Base-by-base conservation (phyloP, 495 filamentous ascomycete species). In the Hypoxylon perforatum region DNA sequence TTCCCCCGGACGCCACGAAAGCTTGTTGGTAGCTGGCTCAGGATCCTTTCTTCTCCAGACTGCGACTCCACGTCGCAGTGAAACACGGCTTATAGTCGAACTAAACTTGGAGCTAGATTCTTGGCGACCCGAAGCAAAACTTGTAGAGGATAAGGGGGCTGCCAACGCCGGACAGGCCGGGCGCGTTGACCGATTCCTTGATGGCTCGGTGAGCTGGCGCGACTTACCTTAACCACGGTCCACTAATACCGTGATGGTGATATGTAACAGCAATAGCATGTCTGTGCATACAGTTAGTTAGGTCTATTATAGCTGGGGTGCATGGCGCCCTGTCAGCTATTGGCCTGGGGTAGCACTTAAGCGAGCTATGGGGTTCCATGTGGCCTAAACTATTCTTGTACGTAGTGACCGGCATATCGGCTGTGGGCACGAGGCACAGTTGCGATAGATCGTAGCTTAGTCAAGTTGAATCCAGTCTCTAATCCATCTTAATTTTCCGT, bases 61-160 rank as follows among this genome's bases (percentile, higher is more conserved):
- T 69, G n/a, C 60, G 45, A 69, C 66, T 47, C 36, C 9, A 57
- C 30, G 66, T 64, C 19, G 66, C 22, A 61, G 17, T 53, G 19
- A 47, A 57, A 69, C 66, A 64, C 57, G 60, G 60, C 61, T 58
- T 54, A 42, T 42, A 38, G 38, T 57, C 7, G 39, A 44, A 42
- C n/a, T n/a, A 48, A 35, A 63, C 41, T 41, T 8, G 46, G 55
- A 44, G 44, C 44, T 39, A 47, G 44, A 14, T 36, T 69, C 66
- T 69, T 69, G 66, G 66, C 66, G 23, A 30, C 59, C 51, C 48
- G 51, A 48, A 56, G n/a, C 39, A 30, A 25, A 51, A 57, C 14
- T n/a, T 45, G 17, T 17, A 33, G 51, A 64, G 45, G 47, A 48
- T 23, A 41, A 28, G 25, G 25, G 7, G 25, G 19, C 28, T 30